Evolutionary conservation across 192 early-diverging fungal genomes (phyloP).

Genomic region (Linnemannia zychae): DNA sequence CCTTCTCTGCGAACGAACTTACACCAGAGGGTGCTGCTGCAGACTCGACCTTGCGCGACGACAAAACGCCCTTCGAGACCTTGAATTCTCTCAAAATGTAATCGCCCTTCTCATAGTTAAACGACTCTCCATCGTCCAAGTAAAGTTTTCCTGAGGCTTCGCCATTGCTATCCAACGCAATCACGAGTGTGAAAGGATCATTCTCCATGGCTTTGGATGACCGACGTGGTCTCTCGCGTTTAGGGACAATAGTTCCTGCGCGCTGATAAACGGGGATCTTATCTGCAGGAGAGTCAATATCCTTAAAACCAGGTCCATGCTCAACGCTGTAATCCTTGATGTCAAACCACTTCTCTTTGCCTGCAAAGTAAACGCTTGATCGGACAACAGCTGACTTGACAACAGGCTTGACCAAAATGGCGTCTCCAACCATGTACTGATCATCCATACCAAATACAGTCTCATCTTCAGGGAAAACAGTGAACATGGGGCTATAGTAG

Average conservation of each 20-base stretch:
- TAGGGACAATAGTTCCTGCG: constrained; percentile 92
- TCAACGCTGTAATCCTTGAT: constrained; percentile 73
- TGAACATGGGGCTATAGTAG: constrained; percentile 80
- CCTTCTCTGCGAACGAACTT: constrained; percentile 37
- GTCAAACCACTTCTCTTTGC: constrained; percentile 71
- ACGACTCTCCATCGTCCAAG: constrained; percentile 92
- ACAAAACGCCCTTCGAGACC: constrained; percentile 62
- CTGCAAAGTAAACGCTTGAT: constrained; percentile 82
- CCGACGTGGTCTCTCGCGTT: constrained; percentile 87
- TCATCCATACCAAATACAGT: constrained; percentile 84
- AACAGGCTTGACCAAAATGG: constrained; percentile 82
- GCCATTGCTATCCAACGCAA: constrained; percentile 79
- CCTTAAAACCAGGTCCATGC: constrained; percentile 50
- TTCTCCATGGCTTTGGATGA: constrained; percentile 82
- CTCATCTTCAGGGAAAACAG: constrained; percentile 88
- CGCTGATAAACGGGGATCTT: constrained; percentile 89
- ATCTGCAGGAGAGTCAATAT: constrained; percentile 75
- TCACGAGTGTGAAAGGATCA: constrained; percentile 93
- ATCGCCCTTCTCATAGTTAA: constrained; percentile 73
- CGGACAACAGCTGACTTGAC: constrained; percentile 67
- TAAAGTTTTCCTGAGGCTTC: constrained; percentile 86
- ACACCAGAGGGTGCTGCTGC: not conserved
- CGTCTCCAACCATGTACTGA: constrained; percentile 91
- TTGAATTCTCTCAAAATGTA: constrained; percentile 74
- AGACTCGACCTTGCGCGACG: constrained; percentile 34